Percentiles rank a stretch among this genome's conserved stretches.
Conservation (phyloP, 2,329 filamentous ascomycete genomes). For the Stagonosporopsis cucurbitacearum region DNA sequence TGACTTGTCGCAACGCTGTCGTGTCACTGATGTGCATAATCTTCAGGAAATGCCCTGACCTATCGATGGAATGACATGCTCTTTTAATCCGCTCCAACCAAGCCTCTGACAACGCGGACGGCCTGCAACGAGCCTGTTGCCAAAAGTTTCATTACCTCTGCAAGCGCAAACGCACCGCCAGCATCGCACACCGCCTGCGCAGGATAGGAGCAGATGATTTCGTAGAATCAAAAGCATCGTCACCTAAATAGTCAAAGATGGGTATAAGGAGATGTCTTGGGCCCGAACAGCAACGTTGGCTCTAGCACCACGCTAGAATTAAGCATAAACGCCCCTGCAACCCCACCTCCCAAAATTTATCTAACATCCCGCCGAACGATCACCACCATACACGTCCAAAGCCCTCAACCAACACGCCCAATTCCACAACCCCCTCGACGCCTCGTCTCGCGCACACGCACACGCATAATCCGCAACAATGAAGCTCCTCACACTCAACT, state of each 20-base stretch:
- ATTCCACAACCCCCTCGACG: background rate
- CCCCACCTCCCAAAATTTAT: conserved; percentile 21
- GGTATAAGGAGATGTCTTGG: too few relatives aligned
- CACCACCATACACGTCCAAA: background rate
- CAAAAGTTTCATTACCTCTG: too few relatives aligned
- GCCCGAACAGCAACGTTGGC: background rate
- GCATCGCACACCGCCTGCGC: too few relatives aligned
- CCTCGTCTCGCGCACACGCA: background rate
- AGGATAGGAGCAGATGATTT: too few relatives aligned
- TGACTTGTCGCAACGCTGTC: background rate
- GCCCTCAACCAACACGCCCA: background rate
- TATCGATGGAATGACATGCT: background rate
- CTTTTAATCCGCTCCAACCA: background rate
- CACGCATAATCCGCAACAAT: conserved; percentile 58
- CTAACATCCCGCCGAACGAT: background rate
- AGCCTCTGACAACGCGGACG: background rate
- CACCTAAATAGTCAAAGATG: too few relatives aligned
- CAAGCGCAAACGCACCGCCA: too few relatives aligned
- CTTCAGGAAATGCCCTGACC: background rate
- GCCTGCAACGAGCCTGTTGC: background rate
- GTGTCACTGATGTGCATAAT: background rate
- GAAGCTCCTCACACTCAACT: conserved; percentile 96
- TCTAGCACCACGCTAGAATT: conserved; percentile 11
- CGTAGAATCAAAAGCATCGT: too few relatives aligned
- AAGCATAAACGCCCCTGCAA: conserved; percentile 28